Evolutionary conservation across 2,329 filamentous ascomycete genomes (phyloP), one percentile per base, ranked within the genome.

Genomic region (Zasmidium angulare): DNA sequence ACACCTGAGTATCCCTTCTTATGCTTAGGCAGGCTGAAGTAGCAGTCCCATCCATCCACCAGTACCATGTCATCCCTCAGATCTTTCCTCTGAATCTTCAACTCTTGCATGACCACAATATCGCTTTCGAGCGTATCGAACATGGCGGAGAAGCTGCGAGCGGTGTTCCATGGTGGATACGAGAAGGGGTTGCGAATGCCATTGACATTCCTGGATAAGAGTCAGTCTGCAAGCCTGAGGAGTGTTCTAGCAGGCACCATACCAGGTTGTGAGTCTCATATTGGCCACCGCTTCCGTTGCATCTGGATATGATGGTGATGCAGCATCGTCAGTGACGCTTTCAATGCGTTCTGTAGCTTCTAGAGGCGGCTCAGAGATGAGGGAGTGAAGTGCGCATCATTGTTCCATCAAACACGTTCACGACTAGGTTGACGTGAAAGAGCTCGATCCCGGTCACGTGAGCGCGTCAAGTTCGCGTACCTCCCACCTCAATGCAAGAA

Each of bases 1-100:
- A 99, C 93, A 1, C 95, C 95, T 23, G 93, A 96, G 73, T 98
- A 99, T 22, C 95, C 93, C 81, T 97, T 98, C 75, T 98, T 98
- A 71, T 96, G 84, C 72, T 88, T 91, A 0, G 95, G 95, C 22
- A 99, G 80, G 72, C 92, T 97, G 77, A 97, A 97, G 76, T 89
- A 96, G 65, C 93, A 93, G 73, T 99, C 95, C 93, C 93, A 99
- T 12, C 95, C 95, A 0, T 90, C 87, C 0, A 98, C 86, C 31
- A 98, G 80, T 10, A 98, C 93, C 91, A 98, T 98, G 68, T 98
- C 95, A 81, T 98, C 95, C 46, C 82, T 84, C 1, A 99, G 80
- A 67, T 97, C 93, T 72, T 96, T 96, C 58, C 89, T 84, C 72
- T 98, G 95, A 46, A 98, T 97, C 77, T 98, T 99, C 47, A 91